Percentiles rank a stretch among this genome's conserved stretches.
phyloP scores from a whole-genome alignment of 768 basidiomycete genomes.

The Auricularia sp. region DNA sequence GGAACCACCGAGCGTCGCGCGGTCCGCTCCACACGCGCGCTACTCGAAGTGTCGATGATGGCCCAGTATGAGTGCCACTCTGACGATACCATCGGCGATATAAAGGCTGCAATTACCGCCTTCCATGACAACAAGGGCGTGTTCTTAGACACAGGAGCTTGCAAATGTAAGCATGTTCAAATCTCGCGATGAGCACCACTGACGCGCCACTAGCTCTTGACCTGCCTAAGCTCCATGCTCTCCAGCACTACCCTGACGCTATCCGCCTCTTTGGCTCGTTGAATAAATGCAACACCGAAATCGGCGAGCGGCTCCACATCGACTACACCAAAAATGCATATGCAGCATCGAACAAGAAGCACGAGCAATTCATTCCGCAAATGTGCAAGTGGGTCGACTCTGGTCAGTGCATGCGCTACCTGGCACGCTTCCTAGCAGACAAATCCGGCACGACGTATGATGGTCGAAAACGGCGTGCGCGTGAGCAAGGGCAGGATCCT shows the following conservation, averaged over 20 bases:
- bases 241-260: constrained; percentile 13
- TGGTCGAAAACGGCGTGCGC: not conserved
- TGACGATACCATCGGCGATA: constrained; percentile 1
- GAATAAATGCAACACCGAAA: constrained; percentile 21
- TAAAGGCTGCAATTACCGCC: not conserved
- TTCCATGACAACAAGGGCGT: not conserved
- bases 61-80: constrained; percentile 15
- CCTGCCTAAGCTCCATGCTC: constrained; percentile 19
- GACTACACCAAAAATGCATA: constrained; percentile 1
- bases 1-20: not conserved
- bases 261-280: constrained; percentile 13
- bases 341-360: not conserved
- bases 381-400: not conserved
- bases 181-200: not conserved
- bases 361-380: not conserved
- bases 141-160: constrained; percentile 8
- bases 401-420: not conserved
- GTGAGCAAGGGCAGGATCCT: not conserved
- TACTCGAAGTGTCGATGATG: constrained; percentile 20
- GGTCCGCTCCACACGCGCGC: constrained; percentile 3
- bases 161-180: constrained; percentile 5
- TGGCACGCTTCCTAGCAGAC: not conserved
- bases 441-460: not conserved
- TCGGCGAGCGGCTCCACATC: constrained; percentile 17
- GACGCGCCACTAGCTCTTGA: constrained; percentile 10